Evolutionary conservation across 2,329 filamentous ascomycete genomes (phyloP).

Genomic region (Fusarium sp.): DNA sequence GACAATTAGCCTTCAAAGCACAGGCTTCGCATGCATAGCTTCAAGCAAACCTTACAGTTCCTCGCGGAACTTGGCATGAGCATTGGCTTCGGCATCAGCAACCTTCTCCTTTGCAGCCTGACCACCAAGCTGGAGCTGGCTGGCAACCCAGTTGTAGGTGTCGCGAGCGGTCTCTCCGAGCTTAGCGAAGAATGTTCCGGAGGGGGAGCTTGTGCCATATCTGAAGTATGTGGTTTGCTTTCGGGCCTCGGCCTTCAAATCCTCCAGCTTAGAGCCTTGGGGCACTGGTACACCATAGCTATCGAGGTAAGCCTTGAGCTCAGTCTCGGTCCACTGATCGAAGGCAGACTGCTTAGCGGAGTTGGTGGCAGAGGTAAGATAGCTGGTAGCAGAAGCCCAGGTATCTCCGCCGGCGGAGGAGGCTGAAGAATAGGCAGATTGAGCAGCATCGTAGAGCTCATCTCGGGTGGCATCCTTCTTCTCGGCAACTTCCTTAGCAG

Average conservation of each 20-base stretch:
- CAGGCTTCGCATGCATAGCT: background rate
- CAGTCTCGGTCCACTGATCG: conserved; percentile 78
- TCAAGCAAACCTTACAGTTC: conserved; percentile 60
- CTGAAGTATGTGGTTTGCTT: conserved; percentile 82
- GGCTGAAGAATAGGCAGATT: conserved; percentile 70
- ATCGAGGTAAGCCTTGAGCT: conserved; percentile 84
- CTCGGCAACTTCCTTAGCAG: conserved; percentile 70
- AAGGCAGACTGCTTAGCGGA: conserved; percentile 75
- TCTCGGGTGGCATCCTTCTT: conserved; percentile 76
- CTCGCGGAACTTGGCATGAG: conserved; percentile 57
- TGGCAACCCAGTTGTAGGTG: conserved; percentile 65
- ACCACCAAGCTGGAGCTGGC: conserved; percentile 63
- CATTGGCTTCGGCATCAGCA: conserved; percentile 51
- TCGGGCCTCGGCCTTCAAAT: conserved; percentile 77
- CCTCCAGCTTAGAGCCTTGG: conserved; percentile 76
- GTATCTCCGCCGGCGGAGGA: conserved; percentile 68
- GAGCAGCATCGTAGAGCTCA: conserved; percentile 76
- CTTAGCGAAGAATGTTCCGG: conserved; percentile 75
- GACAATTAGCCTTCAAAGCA: background rate
- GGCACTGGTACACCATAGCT: conserved; percentile 78
- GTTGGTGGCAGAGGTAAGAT: conserved; percentile 74
- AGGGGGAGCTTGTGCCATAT: conserved; percentile 77
- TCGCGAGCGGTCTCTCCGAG: conserved; percentile 63
- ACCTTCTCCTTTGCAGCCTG: conserved; percentile 64
- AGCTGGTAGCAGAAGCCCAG: conserved; percentile 78